These are phyloP conservation scores for Pyrenophora tritici-repentis DNA, from an alignment of 2,329 filamentous ascomycete species.

Conservation along the genomic window DNA sequence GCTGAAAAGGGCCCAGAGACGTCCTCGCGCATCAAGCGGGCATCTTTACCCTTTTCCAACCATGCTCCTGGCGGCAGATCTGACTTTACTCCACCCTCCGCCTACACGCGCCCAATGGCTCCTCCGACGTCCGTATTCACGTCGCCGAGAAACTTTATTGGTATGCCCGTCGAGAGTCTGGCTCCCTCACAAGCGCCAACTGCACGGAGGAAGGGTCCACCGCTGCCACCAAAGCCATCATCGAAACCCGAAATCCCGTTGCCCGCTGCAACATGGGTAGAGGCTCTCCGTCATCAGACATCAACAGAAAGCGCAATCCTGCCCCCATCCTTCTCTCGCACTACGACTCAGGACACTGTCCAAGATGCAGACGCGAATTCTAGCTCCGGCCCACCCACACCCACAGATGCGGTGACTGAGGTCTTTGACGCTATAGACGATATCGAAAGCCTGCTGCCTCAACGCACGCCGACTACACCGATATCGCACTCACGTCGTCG, in stretches of 20 bases:
- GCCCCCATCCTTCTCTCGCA: conserved; percentile 21
- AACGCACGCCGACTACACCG: conserved; percentile 28
- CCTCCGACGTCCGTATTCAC: conserved; percentile 33
- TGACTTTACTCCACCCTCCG: conserved; percentile 12
- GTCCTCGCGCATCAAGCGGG: conserved; percentile 23
- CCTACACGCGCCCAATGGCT: conserved; percentile 37
- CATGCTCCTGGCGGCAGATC: conserved; percentile 2
- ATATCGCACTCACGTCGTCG: background rate
- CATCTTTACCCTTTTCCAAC: conserved; percentile 18
- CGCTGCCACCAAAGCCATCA: conserved; percentile 12
- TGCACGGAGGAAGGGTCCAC: conserved; percentile 16
- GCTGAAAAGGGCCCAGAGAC: conserved; percentile 20
- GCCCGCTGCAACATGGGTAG: conserved; percentile 16
- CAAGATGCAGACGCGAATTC: conserved; percentile 33
- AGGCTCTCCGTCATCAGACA: conserved; percentile 16
- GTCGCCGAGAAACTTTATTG: conserved; percentile 32
- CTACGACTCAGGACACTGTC: conserved; percentile 14
- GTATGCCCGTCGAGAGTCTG: conserved; percentile 27
- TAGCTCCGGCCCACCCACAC: conserved; percentile 32
- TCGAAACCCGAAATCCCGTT: conserved; percentile 14
- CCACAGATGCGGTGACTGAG: conserved; percentile 35
- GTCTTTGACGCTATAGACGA: conserved; percentile 44
- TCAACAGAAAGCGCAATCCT: conserved; percentile 33
- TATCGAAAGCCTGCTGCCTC: conserved; percentile 38
- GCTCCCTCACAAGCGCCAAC: conserved; percentile 23